phyloP scores from a whole-genome alignment of 176 grass and related monocot species.

The Stipa capillata region DNA sequence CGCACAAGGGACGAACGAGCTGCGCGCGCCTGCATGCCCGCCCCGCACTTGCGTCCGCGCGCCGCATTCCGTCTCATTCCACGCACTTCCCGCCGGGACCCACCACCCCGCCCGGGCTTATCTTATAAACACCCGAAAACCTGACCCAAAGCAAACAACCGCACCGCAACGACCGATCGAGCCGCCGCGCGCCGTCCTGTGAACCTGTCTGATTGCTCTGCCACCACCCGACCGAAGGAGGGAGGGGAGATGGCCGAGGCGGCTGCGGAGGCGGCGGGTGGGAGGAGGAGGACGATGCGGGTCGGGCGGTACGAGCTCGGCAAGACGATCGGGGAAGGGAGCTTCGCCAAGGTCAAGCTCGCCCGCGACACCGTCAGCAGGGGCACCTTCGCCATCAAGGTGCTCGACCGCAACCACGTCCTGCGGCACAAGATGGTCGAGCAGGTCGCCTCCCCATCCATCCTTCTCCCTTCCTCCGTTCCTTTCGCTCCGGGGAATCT shows the following conservation, averaged over 20 bases:
- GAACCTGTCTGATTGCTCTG: not conserved
- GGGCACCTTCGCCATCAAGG: slow-evolving; percentile 64
- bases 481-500: not conserved
- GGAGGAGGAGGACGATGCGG: slow-evolving; percentile 46
- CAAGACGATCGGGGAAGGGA: slow-evolving; percentile 86
- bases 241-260: slow-evolving; percentile 3
- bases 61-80: slow-evolving; percentile 3
- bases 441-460: slow-evolving; percentile 23
- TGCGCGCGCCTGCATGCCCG: no score
- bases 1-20: no score
- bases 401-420: slow-evolving; percentile 76
- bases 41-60: no score
- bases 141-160: not conserved
- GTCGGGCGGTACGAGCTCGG: slow-evolving; percentile 84
- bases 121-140: slow-evolving; percentile 4
- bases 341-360: slow-evolving; percentile 96
- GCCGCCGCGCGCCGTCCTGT: not conserved
- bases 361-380: slow-evolving; percentile 53
- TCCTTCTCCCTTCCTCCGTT: not conserved
- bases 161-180: not conserved
- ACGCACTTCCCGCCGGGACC: slow-evolving; percentile 5
- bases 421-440: slow-evolving; percentile 98
- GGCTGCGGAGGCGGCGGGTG: not conserved
- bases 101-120: not conserved
- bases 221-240: not conserved